Evolutionary conservation across 2,329 filamentous ascomycete species (phyloP).

Genomic region (Aotearoamyces nothofagi): DNA sequence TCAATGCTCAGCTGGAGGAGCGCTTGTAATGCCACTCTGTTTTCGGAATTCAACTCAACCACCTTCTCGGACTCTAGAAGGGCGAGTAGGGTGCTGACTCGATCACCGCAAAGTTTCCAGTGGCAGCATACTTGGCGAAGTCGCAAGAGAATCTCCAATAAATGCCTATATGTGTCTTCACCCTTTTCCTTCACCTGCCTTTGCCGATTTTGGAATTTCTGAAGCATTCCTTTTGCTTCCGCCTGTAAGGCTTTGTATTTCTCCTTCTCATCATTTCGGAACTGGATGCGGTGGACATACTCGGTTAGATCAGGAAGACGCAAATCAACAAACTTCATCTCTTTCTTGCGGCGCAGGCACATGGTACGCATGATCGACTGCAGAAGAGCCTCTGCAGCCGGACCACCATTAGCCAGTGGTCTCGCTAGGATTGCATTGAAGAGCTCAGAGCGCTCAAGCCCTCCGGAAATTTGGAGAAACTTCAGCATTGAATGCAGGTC

Average conservation of each 20-base stretch:
- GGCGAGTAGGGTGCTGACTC: constrained; percentile 56
- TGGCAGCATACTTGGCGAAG: constrained; percentile 81
- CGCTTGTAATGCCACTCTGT: constrained; percentile 55
- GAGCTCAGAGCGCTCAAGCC: constrained; percentile 54
- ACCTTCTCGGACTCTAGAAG: constrained; percentile 52
- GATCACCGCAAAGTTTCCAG: constrained; percentile 66
- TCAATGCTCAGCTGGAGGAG: constrained; percentile 66
- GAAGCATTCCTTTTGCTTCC: constrained; percentile 60
- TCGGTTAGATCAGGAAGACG: constrained; percentile 65
- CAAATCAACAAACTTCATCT: constrained; percentile 78
- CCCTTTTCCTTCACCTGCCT: constrained; percentile 24
- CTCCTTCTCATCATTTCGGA: constrained; percentile 56
- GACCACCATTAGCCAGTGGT: constrained; percentile 43
- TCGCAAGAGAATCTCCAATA: constrained; percentile 70
- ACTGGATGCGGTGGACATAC: constrained; percentile 60
- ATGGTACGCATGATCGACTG: constrained; percentile 69
- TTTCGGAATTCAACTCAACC: constrained; percentile 58
- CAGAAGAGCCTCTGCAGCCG: constrained; percentile 45
- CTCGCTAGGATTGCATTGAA: constrained; percentile 62
- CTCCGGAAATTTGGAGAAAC: constrained; percentile 63
- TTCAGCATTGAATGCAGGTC: constrained; percentile 70
- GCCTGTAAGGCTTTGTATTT: constrained; percentile 63
- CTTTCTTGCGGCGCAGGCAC: constrained; percentile 68
- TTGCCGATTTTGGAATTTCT: constrained; percentile 36
- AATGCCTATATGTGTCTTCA: constrained; percentile 48